phyloP scores from a whole-genome alignment of 208 protist genomes.

The Acanthamoeba sp. region DNA sequence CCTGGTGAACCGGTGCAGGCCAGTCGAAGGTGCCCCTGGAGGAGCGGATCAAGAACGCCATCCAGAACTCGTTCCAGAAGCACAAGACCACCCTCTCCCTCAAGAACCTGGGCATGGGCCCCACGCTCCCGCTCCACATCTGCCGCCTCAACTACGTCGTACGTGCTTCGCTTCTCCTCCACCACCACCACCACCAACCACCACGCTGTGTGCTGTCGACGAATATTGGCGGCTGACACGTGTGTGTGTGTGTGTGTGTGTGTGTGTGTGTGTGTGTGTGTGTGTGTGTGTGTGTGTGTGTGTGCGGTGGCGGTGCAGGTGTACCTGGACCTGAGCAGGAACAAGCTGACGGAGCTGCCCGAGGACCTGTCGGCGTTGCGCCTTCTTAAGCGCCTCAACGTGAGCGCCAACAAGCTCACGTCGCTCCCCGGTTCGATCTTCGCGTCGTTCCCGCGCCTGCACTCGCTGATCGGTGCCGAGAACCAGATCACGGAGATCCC shows the following conservation, averaged over 20 bases:
- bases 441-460: background rate
- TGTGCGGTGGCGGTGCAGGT: background rate
- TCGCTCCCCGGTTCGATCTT: constrained; percentile 22
- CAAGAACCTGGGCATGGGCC: background rate
- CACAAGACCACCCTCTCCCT: constrained; percentile 39
- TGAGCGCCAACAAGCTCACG: constrained; percentile 36
- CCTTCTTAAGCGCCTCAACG: background rate
- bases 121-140: constrained; percentile 34
- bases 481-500: constrained; percentile 31
- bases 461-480: constrained; percentile 13
- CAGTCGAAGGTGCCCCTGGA: constrained; percentile 1
- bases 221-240: too few relatives aligned
- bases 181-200: background rate
- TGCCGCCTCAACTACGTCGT: constrained; percentile 45
- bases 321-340: constrained; percentile 6
- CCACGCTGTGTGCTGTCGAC: background rate
- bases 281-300: background rate
- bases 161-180: background rate
- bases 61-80: constrained; percentile 28
- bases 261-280: background rate
- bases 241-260: background rate
- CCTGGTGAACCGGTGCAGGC: background rate
- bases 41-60: constrained; percentile 52
- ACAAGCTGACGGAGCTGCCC: background rate
- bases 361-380: background rate